phyloP scores from a whole-genome alignment of 108 stramenopile genomes.

The Cylindrotheca fusiformis region DNA sequence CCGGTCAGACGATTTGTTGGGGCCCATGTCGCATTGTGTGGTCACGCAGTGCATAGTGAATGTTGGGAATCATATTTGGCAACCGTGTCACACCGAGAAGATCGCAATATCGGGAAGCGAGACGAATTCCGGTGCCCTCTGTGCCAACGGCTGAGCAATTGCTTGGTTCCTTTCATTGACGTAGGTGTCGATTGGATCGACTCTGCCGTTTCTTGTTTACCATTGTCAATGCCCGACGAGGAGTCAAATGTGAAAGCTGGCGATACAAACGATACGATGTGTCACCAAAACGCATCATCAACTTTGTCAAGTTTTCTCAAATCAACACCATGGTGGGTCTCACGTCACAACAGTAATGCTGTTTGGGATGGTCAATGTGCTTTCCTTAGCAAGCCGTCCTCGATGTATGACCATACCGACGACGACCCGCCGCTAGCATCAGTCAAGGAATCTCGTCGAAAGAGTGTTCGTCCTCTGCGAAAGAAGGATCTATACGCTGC shows the following conservation, averaged over 20 bases:
- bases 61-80: constrained; percentile 82
- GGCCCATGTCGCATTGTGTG: constrained; percentile 75
- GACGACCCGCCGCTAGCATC: constrained; percentile 7
- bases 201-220: constrained; percentile 8
- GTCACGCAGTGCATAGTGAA: constrained; percentile 83
- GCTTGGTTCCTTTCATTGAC: constrained; percentile 83
- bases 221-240: constrained; percentile 7
- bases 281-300: neutral
- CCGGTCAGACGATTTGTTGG: constrained; percentile 67
- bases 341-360: constrained; percentile 43
- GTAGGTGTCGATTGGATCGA: constrained; percentile 80
- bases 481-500: constrained; percentile 84
- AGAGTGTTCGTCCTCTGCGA: constrained; percentile 47
- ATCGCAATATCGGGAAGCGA: constrained; percentile 54
- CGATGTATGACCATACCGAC: neutral
- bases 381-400: constrained; percentile 29
- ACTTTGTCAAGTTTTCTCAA: constrained; percentile 54
- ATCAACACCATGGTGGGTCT: constrained; percentile 75
- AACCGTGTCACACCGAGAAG: constrained; percentile 69
- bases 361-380: constrained; percentile 79
- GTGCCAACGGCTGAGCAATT: constrained; percentile 81
- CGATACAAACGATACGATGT: constrained; percentile 9
- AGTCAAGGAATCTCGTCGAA: constrained; percentile 16
- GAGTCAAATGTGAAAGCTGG: constrained; percentile 17
- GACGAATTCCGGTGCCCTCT: constrained; percentile 80